A percentile compares a stretch with the other conserved stretches of the same genome.
These are phyloP conservation scores for Sextonia rubra DNA, from an alignment of 164 flowering plant genomes.

Conservation along the genomic window DNA sequence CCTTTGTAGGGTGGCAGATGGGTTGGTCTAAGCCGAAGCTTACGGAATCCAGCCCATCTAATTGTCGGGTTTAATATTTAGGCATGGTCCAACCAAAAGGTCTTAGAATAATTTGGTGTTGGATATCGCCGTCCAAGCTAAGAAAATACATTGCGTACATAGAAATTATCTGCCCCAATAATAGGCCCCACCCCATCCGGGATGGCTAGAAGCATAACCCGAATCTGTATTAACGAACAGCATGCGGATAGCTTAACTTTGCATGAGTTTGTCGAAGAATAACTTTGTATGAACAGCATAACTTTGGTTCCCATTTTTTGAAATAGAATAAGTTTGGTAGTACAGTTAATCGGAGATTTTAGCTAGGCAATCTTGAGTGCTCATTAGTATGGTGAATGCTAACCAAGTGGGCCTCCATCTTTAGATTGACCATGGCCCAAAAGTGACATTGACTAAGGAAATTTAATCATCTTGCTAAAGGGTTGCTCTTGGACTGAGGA, in stretches of 20 bases:
- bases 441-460: not conserved
- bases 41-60: too few species aligned
- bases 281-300: too few species aligned
- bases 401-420: not conserved
- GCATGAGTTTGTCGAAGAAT: not conserved
- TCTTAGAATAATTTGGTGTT: too few species aligned
- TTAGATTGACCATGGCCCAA: conserved; percentile 3
- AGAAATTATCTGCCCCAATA: too few species aligned
- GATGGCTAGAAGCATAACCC: too few species aligned
- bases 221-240: not conserved
- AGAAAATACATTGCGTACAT: too few species aligned
- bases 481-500: not conserved
- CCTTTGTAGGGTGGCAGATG: not conserved
- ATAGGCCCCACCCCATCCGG: too few species aligned
- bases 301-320: not conserved
- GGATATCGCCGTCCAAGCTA: too few species aligned
- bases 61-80: too few species aligned
- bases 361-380: not conserved
- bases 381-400: not conserved
- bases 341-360: not conserved
- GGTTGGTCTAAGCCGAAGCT: too few species aligned
- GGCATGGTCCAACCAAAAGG: too few species aligned
- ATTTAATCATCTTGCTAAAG: not conserved
- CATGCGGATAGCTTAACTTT: not conserved
- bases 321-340: too few species aligned